These are phyloP conservation scores for Aureobasidium sp. DNA, from an alignment of 2,329 filamentous ascomycete genomes.

Conservation along the genomic window DNA sequence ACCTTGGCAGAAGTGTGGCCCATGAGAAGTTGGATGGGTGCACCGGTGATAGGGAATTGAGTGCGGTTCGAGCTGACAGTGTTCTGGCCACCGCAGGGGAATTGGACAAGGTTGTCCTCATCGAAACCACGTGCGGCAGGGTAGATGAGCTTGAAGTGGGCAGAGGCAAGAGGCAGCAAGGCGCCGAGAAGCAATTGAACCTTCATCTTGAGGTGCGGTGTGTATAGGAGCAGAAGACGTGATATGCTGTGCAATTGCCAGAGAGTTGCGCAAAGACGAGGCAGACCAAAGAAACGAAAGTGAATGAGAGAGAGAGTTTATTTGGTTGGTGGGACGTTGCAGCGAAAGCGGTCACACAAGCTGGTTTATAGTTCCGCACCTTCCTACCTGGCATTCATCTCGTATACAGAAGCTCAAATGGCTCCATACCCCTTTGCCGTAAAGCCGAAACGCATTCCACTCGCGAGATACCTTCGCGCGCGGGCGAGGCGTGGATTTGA, in stretches of 20 bases:
- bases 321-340: constrained; percentile 3
- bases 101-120: constrained; percentile 39
- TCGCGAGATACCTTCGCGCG: neutral
- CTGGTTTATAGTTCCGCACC: constrained; percentile 1
- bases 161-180: constrained; percentile 40
- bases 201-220: constrained; percentile 24
- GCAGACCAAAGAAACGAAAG: neutral
- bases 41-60: constrained; percentile 41
- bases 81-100: constrained; percentile 47
- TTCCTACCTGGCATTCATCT: neutral
- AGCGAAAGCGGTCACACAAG: constrained; percentile 4
- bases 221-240: neutral
- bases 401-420: neutral
- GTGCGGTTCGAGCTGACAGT: constrained; percentile 39
- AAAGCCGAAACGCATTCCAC: neutral
- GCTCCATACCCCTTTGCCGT: neutral
- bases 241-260: neutral
- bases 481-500: constrained; percentile 5
- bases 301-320: neutral
- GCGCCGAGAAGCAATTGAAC: constrained; percentile 29
- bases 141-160: constrained; percentile 51
- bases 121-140: constrained; percentile 45
- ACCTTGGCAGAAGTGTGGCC: constrained; percentile 46
- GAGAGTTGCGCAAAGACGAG: neutral
- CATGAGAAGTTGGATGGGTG: constrained; percentile 46